phyloP scores from a whole-genome alignment of 75 land plant species.

The Adiantum capillusveneris region DNA sequence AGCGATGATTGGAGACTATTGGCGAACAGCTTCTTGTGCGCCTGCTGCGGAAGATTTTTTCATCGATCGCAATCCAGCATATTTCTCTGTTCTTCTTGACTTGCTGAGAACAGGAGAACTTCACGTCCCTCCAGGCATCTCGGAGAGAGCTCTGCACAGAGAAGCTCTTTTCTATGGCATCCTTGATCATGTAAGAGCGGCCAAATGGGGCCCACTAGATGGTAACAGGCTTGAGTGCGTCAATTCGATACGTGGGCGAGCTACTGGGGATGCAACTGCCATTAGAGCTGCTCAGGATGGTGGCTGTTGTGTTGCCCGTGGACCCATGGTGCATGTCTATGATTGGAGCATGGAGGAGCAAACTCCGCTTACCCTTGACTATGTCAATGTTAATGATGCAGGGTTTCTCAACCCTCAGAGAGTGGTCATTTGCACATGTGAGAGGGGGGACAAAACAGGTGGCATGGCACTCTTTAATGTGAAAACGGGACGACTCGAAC shows the following conservation, averaged over 20 bases:
- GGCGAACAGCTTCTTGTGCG: slow-evolving; percentile 27
- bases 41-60: slow-evolving; percentile 34
- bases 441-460: slow-evolving; percentile 44
- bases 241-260: slow-evolving; percentile 50
- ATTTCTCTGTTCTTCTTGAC: slow-evolving; percentile 77
- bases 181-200: slow-evolving; percentile 48
- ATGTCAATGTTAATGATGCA: slow-evolving; percentile 66
- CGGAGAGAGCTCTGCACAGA: slow-evolving; percentile 57
- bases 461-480: slow-evolving; percentile 73
- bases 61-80: slow-evolving; percentile 81
- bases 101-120: slow-evolving; percentile 86
- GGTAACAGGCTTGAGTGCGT: slow-evolving; percentile 56
- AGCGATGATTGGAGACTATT: slow-evolving; percentile 63
- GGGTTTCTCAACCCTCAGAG: slow-evolving; percentile 47
- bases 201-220: slow-evolving; percentile 71
- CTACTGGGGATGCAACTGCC: slow-evolving; percentile 84
- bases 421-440: slow-evolving; percentile 65
- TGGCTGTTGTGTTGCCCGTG: slow-evolving; percentile 89
- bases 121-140: slow-evolving; percentile 48
- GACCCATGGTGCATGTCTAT: slow-evolving; percentile 86
- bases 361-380: slow-evolving; percentile 65
- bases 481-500: slow-evolving; percentile 43
- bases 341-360: slow-evolving; percentile 75
- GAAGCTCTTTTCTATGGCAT: slow-evolving; percentile 85
- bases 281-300: slow-evolving; percentile 84